Base-by-base conservation (phyloP, 1,284 basidiomycete species). In the Cutaneotrichosporon sp. region DNA sequence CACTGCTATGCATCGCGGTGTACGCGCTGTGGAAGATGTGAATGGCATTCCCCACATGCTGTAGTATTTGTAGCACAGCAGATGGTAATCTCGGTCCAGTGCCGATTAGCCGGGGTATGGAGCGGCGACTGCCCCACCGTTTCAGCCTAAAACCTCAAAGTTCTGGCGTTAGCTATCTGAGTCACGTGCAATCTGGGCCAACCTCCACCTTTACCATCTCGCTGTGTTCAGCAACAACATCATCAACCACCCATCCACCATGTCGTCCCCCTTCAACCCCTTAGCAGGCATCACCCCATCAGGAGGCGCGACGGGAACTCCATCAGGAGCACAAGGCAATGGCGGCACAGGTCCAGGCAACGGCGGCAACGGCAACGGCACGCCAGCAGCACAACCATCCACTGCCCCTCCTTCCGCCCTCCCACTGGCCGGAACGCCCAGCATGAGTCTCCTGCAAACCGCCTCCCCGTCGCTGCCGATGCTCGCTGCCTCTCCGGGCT, bases 211-310 rank as follows among this genome's bases (percentile, higher is more conserved):
- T 1, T 3, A 20, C 26, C 20, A 3, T 4, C 26, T 20, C 12
- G 22, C 38, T 41, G 11, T 26, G 24, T 11, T 14, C 9, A 20
- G n/a, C 37, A 20, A 6, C 19, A 5, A 11, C 38, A 26, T 31
- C 34, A n/a, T n/a, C 20, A 29, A 26, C 42, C 19, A n/a, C n/a
- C 19, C 20, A 34, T 9, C 44, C 48, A 52, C 54, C 7, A 59
- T 59, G 57, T 59, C 57, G 5, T 59, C 57, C 19, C 57, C 57
- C 11, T 52, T 59, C 53, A 59, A 59, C 32, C 57, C 57, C 17
- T 53, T 59, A 10, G 26, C 51, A 2, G 51, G 47, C 3, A 39
- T 49, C 4, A 41, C 38, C 5, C 38, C 38, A 10, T 14, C 29
- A 22, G 16, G 20, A 27, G 11, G n/a, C 26, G 11, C 38, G 6